These are phyloP conservation scores for Venturia oleaginea DNA, from an alignment of 2,329 filamentous ascomycete species.

Conservation along the genomic window DNA sequence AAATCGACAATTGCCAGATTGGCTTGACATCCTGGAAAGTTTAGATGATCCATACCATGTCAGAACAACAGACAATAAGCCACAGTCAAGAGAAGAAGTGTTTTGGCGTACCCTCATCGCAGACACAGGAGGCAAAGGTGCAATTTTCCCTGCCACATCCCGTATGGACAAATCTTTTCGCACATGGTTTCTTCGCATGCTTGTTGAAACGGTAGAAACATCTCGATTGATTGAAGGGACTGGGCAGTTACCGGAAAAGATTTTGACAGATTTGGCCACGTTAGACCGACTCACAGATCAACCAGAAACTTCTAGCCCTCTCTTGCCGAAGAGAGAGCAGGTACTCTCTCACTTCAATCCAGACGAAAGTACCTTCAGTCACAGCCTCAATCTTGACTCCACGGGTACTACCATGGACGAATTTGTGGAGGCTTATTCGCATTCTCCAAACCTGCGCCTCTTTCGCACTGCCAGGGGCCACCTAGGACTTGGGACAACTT, in stretches of 20 bases:
- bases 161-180: background rate
- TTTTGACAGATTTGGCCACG: background rate
- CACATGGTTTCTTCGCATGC: background rate
- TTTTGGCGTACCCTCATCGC: conserved; percentile 4
- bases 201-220: background rate
- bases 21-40: background rate
- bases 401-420: background rate
- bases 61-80: background rate
- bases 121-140: background rate
- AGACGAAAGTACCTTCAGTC: background rate
- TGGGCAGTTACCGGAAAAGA: background rate
- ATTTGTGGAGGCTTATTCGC: background rate
- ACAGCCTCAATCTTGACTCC: background rate
- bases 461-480: background rate
- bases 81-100: background rate
- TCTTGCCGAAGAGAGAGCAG: background rate
- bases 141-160: background rate
- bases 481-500: background rate
- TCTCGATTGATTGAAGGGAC: background rate
- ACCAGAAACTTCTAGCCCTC: background rate
- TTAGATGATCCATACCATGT: background rate
- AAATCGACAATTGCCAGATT: background rate
- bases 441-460: background rate
- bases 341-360: background rate
- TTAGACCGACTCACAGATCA: background rate